Percentiles rank a stretch among this genome's conserved stretches.
Evolutionary conservation across 2,329 filamentous ascomycete genomes (phyloP).

Genomic region (Trichophyton rubrum): DNA sequence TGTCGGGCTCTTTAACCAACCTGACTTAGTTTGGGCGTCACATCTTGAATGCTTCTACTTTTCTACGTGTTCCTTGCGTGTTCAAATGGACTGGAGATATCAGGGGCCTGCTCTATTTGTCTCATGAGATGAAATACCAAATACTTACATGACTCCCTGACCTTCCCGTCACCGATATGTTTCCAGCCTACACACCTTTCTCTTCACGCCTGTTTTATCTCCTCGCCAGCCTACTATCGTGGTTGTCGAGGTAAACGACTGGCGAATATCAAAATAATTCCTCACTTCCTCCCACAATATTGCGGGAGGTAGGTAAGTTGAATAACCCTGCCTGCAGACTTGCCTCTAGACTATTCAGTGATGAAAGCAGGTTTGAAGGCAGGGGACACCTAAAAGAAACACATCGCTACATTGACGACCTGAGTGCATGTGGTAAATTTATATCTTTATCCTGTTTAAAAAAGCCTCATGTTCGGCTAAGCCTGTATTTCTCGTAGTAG

Average conservation of each 20-base stretch:
- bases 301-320: constrained; percentile 4
- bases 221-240: constrained; percentile 54
- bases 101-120: background rate
- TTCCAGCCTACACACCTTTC: background rate
- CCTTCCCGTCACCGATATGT: background rate
- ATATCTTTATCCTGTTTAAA: background rate
- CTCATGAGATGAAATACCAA: constrained; percentile 6
- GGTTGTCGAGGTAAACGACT: constrained; percentile 76
- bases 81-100: background rate
- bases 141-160: background rate
- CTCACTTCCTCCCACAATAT: background rate
- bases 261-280: constrained; percentile 57
- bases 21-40: background rate
- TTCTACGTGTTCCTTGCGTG: background rate
- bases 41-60: background rate
- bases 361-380: constrained; percentile 31
- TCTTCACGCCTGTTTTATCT: constrained; percentile 62
- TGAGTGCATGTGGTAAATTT: background rate
- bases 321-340: constrained; percentile 31
- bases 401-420: no score
- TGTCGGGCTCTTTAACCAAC: background rate
- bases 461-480: background rate
- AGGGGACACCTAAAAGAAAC: constrained; percentile 22
- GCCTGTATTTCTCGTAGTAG: background rate
- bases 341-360: constrained; percentile 19